Evolutionary conservation across 2,329 filamentous ascomycete genomes (phyloP), one percentile per base, ranked within the genome.

Genomic region (Phoma herbarum): DNA sequence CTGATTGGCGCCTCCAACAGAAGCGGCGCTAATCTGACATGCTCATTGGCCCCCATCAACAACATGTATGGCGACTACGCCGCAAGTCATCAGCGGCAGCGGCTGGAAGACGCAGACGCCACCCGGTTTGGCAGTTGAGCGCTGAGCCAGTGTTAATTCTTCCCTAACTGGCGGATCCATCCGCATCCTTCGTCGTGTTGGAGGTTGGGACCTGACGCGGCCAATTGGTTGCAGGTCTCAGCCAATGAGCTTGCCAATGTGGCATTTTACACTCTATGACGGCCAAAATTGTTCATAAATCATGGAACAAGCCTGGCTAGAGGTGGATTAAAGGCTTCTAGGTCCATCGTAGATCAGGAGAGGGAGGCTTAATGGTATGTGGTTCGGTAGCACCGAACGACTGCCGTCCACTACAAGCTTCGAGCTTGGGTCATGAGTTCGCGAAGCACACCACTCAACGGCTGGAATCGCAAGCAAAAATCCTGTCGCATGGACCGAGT

Each of bases 361-460:
- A 50, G 33, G 31, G 25, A 31, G 20, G 11, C 25, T 51, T 50
- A 35, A 35, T 53, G 46, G 45, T 31, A 46, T 54, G 45, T 59
- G 45, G 41, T 54, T 54, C 51, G 56, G 50, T 29, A 23, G 26
- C 45, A 46, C 39, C 41, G 41, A 54, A 59, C 41, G 41, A 41
- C 28, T 51, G n/a, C 25, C 20, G 25, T 31, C 26, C 18, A 25
- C 16, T 9, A 31, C 44, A 58, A 49, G 29, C 49, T 33, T 59
- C 41, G 45, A 59, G 56, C 56, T 59, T 50, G 46, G 56, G 46
- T 51, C 56, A 54, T 46, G 41, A 46, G 56, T 59, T 59, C 46
- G 26, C 25, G 26, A 46, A 35, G n/a, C 16, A 46, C 31, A 37
- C 23, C 39, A 29, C 25, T 48, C 22, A 16, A 23, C 28, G 25